These are phyloP conservation scores for Tulasnella sp. DNA, from an alignment of 768 basidiomycete genomes.

Conservation along the genomic window DNA sequence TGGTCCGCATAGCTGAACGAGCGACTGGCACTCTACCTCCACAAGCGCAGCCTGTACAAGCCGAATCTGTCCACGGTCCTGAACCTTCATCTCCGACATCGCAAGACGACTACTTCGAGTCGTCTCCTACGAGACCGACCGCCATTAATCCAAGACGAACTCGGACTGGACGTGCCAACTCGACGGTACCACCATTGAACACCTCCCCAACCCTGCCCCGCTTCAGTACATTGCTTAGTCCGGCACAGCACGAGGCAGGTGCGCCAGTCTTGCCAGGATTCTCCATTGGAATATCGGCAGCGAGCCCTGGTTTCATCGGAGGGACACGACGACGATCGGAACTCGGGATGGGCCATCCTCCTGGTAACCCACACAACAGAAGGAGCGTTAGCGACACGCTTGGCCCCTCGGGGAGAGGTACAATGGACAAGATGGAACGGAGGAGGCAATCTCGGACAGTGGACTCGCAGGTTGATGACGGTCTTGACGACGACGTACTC, in stretches of 20 bases:
- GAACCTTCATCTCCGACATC: not conserved
- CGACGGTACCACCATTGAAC: not conserved
- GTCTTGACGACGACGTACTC: not conserved
- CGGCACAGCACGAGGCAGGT: not conserved
- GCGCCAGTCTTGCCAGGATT: slow-evolving; percentile 40
- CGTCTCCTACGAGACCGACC: not conserved
- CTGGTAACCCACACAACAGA: not conserved
- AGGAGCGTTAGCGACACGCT: not conserved
- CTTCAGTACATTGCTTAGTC: slow-evolving; percentile 26
- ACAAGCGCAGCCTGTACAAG: not conserved
- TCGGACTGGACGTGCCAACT: not conserved
- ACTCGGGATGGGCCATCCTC: not conserved
- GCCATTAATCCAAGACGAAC: not conserved
- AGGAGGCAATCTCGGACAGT: not conserved
- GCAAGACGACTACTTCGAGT: not conserved
- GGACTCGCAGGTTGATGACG: not conserved
- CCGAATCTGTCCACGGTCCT: not conserved
- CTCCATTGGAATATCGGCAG: slow-evolving; percentile 65
- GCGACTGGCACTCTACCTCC: slow-evolving; percentile 11
- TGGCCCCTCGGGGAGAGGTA: not conserved
- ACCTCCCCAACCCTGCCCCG: slow-evolving; percentile 5
- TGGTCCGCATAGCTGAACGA: slow-evolving; percentile 14
- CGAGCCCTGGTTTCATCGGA: slow-evolving; percentile 59
- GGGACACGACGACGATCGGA: not conserved
- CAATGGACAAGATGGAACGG: not conserved